Conservation (phyloP, 164 flowering plant species). For the Aristolochia californica region DNA sequence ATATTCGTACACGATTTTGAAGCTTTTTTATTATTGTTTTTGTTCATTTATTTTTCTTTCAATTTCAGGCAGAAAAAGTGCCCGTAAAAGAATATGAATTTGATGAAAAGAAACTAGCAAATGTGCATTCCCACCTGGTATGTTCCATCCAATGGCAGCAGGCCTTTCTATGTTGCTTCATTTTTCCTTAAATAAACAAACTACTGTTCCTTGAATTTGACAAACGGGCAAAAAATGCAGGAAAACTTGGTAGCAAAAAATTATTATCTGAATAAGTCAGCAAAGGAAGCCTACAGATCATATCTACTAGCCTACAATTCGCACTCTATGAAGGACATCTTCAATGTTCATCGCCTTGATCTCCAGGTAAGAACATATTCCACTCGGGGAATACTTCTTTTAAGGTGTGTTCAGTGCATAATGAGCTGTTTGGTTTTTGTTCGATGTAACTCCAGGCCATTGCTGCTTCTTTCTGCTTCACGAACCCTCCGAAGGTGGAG, state of each 20-base stretch:
- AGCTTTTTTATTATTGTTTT: neutral
- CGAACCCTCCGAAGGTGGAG: constrained; percentile 71
- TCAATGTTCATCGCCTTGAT: constrained; percentile 80
- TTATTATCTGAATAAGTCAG: constrained; percentile 65
- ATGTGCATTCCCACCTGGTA: constrained; percentile 86
- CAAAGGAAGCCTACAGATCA: constrained; percentile 87
- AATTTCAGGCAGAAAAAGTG: constrained; percentile 64
- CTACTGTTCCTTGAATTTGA: neutral
- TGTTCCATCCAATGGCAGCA: neutral
- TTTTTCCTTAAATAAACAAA: neutral
- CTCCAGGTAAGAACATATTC: constrained; percentile 44
- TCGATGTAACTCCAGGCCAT: constrained; percentile 45
- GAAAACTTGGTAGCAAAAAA: constrained; percentile 62
- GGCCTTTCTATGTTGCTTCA: neutral
- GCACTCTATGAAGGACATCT: constrained; percentile 87
- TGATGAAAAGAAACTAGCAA: constrained; percentile 55
- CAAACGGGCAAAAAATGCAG: constrained; percentile 27
- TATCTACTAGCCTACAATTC: constrained; percentile 83
- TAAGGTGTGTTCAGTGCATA: neutral
- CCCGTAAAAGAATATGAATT: constrained; percentile 80
- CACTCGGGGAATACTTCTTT: too few species aligned
- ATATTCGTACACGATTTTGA: too few species aligned
- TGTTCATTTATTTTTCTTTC: neutral
- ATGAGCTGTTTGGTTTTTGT: neutral
- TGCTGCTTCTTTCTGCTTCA: constrained; percentile 84